phyloP scores from a whole-genome alignment of 2,329 filamentous ascomycete genomes.

The Sporothrix pseudoabietina region DNA sequence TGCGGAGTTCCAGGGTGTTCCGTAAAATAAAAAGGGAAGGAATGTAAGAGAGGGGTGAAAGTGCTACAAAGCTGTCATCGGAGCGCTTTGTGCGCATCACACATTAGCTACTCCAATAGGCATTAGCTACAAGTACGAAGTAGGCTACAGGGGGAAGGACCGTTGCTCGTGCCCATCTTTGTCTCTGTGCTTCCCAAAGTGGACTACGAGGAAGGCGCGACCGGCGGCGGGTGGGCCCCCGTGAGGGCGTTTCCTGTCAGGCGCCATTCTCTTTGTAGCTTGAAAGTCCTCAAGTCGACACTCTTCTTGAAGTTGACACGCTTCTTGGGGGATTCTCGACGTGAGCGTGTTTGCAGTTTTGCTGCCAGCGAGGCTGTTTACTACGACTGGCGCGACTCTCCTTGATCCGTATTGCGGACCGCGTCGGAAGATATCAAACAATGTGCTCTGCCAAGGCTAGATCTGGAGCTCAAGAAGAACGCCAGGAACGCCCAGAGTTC shows the following conservation, averaged over 20 bases:
- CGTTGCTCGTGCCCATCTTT: not conserved
- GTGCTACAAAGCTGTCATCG: not conserved
- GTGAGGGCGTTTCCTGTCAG: conserved; percentile 13
- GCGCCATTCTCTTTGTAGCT: not conserved
- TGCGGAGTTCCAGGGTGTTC: not conserved
- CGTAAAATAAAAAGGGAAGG: not conserved
- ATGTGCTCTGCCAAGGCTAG: conserved; percentile 21
- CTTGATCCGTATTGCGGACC: not conserved
- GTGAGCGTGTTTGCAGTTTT: conserved; percentile 2
- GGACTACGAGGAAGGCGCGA: not conserved
- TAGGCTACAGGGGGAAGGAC: not conserved
- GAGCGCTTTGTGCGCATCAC: not conserved
- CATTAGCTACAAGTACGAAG: not conserved
- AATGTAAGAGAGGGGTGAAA: not conserved
- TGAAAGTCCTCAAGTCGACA: not conserved
- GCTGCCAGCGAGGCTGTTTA: not conserved
- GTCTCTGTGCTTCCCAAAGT: not conserved
- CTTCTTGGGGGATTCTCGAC: not conserved
- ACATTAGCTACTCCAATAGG: not conserved
- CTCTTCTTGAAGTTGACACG: not conserved
- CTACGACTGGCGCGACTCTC: not conserved
- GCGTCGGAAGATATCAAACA: conserved; percentile 22
- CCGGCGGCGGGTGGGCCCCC: conserved; percentile 13
- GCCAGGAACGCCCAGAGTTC: not conserved
- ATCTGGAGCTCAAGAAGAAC: not conserved